Evolutionary conservation across 192 early-diverging fungal genomes (phyloP).

Genomic region (Phlyctochytrium arcticum): DNA sequence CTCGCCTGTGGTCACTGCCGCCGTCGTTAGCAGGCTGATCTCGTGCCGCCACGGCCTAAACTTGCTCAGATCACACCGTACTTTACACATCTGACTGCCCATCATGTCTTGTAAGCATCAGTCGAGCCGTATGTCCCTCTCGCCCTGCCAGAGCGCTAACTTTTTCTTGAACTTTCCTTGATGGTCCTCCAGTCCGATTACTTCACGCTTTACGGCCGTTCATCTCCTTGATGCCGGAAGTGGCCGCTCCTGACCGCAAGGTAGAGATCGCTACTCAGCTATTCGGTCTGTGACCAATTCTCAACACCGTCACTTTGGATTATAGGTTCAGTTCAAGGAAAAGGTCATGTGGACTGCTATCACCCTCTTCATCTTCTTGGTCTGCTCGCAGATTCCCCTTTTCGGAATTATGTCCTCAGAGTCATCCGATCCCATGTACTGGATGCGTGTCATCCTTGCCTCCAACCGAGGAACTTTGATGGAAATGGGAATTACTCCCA

Average conservation of each 20-base stretch:
- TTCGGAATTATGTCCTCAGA: constrained; percentile 99
- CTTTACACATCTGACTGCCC: no score
- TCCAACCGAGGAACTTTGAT: constrained; percentile 99
- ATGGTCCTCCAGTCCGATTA: constrained; percentile 89
- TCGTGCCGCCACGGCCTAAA: neutral
- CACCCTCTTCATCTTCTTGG: constrained; percentile 98
- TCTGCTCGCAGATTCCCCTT: constrained; percentile 98
- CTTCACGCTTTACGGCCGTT: constrained; percentile 96
- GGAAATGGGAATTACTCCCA: constrained; percentile 99
- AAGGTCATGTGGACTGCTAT: constrained; percentile 99
- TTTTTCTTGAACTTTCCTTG: neutral
- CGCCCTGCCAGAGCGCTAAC: neutral
- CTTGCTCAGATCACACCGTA: neutral
- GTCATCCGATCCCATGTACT: constrained; percentile 98
- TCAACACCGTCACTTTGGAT: no score
- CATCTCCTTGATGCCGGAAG: constrained; percentile 97
- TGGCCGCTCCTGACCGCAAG: constrained; percentile 95
- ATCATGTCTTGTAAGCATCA: neutral
- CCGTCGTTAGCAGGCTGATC: neutral
- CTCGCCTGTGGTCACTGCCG: neutral
- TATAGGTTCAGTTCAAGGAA: constrained; percentile 91
- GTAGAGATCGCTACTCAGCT: constrained; percentile 40
- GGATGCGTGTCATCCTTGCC: constrained; percentile 99
- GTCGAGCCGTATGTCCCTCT: neutral
- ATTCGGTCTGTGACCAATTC: no score